phyloP scores from a whole-genome alignment of 176 grass and related monocot genomes.

The Carex myosuroides region DNA sequence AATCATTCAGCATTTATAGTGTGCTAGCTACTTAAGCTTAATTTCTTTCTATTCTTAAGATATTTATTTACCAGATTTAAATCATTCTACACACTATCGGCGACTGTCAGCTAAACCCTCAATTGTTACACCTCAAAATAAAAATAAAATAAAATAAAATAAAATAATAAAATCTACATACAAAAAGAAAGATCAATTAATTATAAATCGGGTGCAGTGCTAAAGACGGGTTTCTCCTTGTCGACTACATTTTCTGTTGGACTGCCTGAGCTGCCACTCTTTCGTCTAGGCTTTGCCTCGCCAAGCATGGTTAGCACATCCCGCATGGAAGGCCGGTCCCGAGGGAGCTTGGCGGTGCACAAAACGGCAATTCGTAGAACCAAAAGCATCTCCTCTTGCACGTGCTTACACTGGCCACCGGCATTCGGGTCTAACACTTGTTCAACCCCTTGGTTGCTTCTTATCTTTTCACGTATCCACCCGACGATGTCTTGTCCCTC shows the following conservation, averaged over 20 bases:
- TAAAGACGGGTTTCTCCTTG: slow-evolving; percentile 93
- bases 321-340: slow-evolving; percentile 81
- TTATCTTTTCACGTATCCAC: slow-evolving; percentile 68
- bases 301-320: slow-evolving; percentile 89
- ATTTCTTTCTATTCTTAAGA: background rate
- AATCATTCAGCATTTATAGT: background rate
- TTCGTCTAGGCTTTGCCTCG: slow-evolving; percentile 77
- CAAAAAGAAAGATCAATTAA: slow-evolving; percentile 5
- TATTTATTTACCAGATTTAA: slow-evolving; percentile 7
- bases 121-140: slow-evolving; percentile 13
- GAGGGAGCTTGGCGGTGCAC: slow-evolving; percentile 76
- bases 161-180: slow-evolving; percentile 35
- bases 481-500: slow-evolving; percentile 77
- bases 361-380: slow-evolving; percentile 83
- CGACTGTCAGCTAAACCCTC: background rate
- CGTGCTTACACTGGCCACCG: slow-evolving; percentile 57
- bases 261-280: slow-evolving; percentile 58
- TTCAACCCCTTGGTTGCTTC: slow-evolving; percentile 49
- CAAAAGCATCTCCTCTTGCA: slow-evolving; percentile 93
- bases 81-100: background rate
- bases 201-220: slow-evolving; percentile 40
- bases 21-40: background rate
- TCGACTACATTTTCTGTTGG: slow-evolving; percentile 17
- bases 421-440: slow-evolving; percentile 44
- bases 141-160: background rate